These are phyloP conservation scores for Ceratonia siliqua DNA, from an alignment of 306 rosid genomes.

Conservation along the genomic window DNA sequence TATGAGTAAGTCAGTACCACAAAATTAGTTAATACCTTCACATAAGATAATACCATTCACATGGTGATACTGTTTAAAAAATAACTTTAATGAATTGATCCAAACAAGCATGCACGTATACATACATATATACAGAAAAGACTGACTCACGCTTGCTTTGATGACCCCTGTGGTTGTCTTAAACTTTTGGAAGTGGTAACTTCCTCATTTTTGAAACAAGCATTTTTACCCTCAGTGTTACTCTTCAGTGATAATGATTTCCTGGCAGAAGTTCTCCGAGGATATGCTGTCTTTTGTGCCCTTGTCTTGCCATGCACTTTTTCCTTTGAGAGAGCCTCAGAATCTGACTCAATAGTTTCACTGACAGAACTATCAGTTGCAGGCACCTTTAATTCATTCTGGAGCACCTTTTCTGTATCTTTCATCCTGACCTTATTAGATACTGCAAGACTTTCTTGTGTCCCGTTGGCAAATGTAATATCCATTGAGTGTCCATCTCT, in stretches of 20 bases:
- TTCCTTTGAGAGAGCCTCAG: not conserved
- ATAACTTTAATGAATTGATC: not conserved
- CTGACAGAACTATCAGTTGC: constrained; percentile 30
- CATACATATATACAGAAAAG: not conserved
- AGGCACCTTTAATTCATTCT: constrained; percentile 25
- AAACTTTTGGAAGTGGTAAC: constrained; percentile 28
- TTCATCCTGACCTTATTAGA: constrained; percentile 15
- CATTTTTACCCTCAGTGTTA: not conserved
- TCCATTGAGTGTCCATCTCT: not conserved
- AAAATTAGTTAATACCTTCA: too few relatives aligned
- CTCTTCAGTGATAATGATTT: not conserved
- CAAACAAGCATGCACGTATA: not conserved
- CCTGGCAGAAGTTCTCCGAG: not conserved
- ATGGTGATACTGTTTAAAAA: not conserved
- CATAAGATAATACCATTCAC: too few relatives aligned
- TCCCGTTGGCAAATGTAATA: constrained; percentile 19
- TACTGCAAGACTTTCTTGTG: constrained; percentile 16
- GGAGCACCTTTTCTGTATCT: constrained; percentile 28
- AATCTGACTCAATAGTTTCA: constrained; percentile 41
- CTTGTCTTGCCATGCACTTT: not conserved
- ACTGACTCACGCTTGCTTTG: constrained; percentile 34
- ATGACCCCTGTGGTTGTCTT: not conserved
- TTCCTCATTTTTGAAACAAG: not conserved
- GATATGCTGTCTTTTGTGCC: not conserved
- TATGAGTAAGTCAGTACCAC: not conserved